Percentiles rank a stretch among this genome's conserved stretches.
Evolutionary conservation across 768 basidiomycete species (phyloP).

Genomic region (Serpula lacrymans): DNA sequence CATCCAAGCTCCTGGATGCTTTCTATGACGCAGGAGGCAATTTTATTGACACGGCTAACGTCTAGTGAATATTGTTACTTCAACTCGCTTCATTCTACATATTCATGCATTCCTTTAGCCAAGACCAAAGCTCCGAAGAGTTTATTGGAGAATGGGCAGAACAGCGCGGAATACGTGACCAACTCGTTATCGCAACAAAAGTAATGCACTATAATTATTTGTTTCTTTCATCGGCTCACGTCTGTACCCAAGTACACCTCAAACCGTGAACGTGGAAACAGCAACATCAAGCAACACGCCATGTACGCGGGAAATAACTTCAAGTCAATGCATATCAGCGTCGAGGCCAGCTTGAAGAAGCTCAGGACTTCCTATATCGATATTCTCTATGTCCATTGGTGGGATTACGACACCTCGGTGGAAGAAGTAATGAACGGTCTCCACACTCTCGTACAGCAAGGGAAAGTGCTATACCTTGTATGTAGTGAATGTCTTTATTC

Average conservation of each 20-base stretch:
- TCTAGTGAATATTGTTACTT: slow-evolving; percentile 30
- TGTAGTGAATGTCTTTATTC: background rate
- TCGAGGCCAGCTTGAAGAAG: slow-evolving; percentile 41
- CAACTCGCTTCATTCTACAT: no score
- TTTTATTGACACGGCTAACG: slow-evolving; percentile 45
- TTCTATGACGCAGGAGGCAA: slow-evolving; percentile 39
- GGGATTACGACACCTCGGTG: slow-evolving; percentile 44
- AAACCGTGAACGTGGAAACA: slow-evolving; percentile 14
- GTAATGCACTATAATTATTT: slow-evolving; percentile 10
- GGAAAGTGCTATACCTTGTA: slow-evolving; percentile 44
- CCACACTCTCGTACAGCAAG: slow-evolving; percentile 38
- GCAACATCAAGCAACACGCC: slow-evolving; percentile 13
- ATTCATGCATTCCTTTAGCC: no score
- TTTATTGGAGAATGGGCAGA: slow-evolving; percentile 53
- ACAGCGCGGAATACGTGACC: slow-evolving; percentile 39
- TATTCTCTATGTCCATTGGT: slow-evolving; percentile 53
- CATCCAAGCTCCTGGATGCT: slow-evolving; percentile 40
- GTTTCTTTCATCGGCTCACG: background rate
- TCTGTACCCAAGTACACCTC: slow-evolving; percentile 13
- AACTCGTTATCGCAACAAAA: slow-evolving; percentile 49
- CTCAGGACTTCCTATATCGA: slow-evolving; percentile 60
- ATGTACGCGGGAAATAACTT: slow-evolving; percentile 36
- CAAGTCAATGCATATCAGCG: slow-evolving; percentile 30
- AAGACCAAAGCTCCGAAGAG: slow-evolving; percentile 53
- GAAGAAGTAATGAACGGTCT: slow-evolving; percentile 46